Evolutionary conservation across 2,329 filamentous ascomycete genomes (phyloP).

Genomic region (Arthrobotrys pseudoclavata): DNA sequence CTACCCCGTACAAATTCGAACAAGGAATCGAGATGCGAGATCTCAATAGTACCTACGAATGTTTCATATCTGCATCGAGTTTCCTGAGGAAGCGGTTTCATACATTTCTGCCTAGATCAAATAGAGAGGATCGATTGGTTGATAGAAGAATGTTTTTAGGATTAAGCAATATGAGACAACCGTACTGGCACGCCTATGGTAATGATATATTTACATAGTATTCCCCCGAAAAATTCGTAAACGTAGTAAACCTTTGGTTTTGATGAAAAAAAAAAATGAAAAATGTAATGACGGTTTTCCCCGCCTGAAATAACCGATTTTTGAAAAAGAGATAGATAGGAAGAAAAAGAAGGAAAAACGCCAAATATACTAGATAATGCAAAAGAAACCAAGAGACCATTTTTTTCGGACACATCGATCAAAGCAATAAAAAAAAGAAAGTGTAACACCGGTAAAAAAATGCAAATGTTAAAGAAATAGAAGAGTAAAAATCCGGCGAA

Average conservation of each 20-base stretch:
- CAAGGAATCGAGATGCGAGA: constrained; percentile 6
- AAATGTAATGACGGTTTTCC: constrained; percentile 18
- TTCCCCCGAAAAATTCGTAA: constrained; percentile 1
- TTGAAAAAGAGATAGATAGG: not conserved
- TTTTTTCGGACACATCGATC: constrained; percentile 26
- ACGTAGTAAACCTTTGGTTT: not conserved
- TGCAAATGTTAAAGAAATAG: constrained; percentile 44
- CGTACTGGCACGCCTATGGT: not conserved
- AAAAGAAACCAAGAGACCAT: constrained; percentile 1
- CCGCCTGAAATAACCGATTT: not conserved
- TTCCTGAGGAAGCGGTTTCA: constrained; percentile 6
- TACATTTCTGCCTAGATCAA: constrained; percentile 9
- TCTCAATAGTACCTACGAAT: not conserved
- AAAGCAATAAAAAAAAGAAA: not conserved
- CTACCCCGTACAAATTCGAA: constrained; percentile 1
- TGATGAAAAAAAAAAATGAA: not conserved
- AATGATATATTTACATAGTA: constrained; percentile 18
- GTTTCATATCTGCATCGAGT: constrained; percentile 11
- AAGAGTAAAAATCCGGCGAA: constrained; percentile 15
- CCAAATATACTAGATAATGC: constrained; percentile 18
- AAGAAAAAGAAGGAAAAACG: constrained; percentile 8
- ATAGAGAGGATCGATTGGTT: not conserved
- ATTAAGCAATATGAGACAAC: constrained; percentile 35
- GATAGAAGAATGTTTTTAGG: constrained; percentile 6
- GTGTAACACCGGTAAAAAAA: constrained; percentile 42